Base-by-base conservation (phyloP, 2,329 filamentous ascomycete genomes). In the Botrytis cinerea region DNA sequence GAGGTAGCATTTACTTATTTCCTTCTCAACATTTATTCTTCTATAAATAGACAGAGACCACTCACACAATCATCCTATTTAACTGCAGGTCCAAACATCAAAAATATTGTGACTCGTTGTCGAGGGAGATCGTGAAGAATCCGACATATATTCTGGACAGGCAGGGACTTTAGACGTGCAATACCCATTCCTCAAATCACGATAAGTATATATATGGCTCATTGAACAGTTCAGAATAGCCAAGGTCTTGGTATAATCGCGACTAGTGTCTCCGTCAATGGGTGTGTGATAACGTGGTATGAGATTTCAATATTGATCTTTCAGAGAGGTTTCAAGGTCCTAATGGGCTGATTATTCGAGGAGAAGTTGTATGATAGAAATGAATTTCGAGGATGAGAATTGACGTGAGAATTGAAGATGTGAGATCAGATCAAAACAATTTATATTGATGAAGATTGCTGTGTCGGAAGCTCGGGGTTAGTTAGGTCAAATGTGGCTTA, bases 171-270 rank as follows among this genome's bases (percentile, higher is more conserved):
- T 16, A 16, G 25, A 28, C 2, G 12, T 54, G 25, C n/a, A 54
- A 7, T 25, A 3, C 16, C 18, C 2, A 35, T 18, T 2, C 7
- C 5, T 28, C 6, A 3, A 28, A 4, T 14, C 6, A 16, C 6
- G 12, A 18, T 18, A 28, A 18, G 14, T 28, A 28, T 28, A 2
- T 54, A 14, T n/a, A n/a, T n/a, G n/a, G 12, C n/a, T 18, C 8
- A 28, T 28, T 28, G n/a, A 54, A 0, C 14, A 4, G 6, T 28
- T 28, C 14, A 18, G 2, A 54, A 28, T 28, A 5, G n/a, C n/a
- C 51, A 28, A 28, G 25, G 51, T 8, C 51, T 54, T 28, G 14
- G n/a, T 0, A 28, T 6, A 18, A 8, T 28, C 14, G n/a, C 28
- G 51, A 8, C n/a, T 54, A 54, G 14, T 54, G 28, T 28, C 12